Base-by-base conservation (phyloP, 495 filamentous ascomycete genomes). In the Polyplosphaeria fusca region DNA sequence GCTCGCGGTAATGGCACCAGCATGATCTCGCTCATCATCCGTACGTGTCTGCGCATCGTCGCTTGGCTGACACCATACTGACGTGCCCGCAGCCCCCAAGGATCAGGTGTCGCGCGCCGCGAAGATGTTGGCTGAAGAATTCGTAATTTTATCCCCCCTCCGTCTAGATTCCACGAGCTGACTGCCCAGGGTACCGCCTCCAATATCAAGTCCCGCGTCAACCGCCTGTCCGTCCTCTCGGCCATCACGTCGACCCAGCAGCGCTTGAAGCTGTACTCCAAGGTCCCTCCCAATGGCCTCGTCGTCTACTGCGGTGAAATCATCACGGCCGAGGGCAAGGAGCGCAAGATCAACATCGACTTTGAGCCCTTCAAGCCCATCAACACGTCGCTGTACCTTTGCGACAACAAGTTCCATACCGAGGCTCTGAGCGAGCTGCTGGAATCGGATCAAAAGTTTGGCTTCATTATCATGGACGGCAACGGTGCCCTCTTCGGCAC, bases 111-210 rank as follows among this genome's bases (percentile, higher is more conserved):
- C 94, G 12, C 84, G 93, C 56, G 89, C 89, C 32, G 89, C 94
- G 37, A 96, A 95, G 80, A 98, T 98, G 93, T 86, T 98, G 83
- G 93, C 93, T 75, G 93, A 98, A 96, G 92, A 96, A 86, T 96
- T 91, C 70, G 91, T 95, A 79, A 63, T 88, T 78, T 57, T 5
- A 25, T 22, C 12, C 19, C 41, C 0, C 27, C n/a, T 24, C 38
- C 26, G 42, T 47, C 30, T 16, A 44, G 39, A 42, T n/a, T 3
- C 32, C 22, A 45, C 25, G 18, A 25, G 20, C 47, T 47, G 23
- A 53, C 52, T 13, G 14, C 1, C n/a, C 49, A 67, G 67, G 93
- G 93, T 67, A 98, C 93, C 50, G 94, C 93, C 18, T 96, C 91
- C 58, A 98, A 98, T 73, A 98, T 98, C 76, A 98, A 98, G 74